Evolutionary conservation across 306 rosid genomes (phyloP), one percentile per base, ranked within the genome.

Genomic region (Luffa acutangula): DNA sequence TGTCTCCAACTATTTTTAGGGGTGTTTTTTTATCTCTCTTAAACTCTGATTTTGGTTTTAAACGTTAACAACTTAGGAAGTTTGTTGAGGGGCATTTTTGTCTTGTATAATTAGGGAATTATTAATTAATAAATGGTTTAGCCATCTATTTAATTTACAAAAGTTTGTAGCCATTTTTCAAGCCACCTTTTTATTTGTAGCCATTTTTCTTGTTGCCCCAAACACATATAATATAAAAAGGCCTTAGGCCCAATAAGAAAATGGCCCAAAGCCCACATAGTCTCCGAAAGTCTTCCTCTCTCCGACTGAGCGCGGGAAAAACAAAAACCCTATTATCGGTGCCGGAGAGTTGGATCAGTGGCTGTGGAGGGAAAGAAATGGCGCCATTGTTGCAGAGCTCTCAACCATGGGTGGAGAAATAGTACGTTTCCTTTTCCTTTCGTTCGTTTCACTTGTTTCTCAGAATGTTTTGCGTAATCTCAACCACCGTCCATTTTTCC

Each of bases 341-440:
- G 78, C 6, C 10, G 59, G 10, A 7, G 64, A 54, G 52, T 33
- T 37, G 79, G 51, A 76, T 59, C 36, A 36, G 65, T 18, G 76
- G 43, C 11, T 7, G 43, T 5, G 7, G 34, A 64, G 39, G 54
- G 6, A 51, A 37, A 37, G 37, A 82, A 78, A 91, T 93, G 93
- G 97, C 96, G 87, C 93, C 97, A 86, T 69, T 87, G 56, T 15
- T 91, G 56, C 97, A 87, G 36, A 87, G 90, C 87, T 85, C 99
- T 71, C 96, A 95, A 80, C 99, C 89, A 57, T 95, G 97, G 97
- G 97, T 93, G 60, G 97, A 95, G 78, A 95, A 93, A 93, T 95
- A 93, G 99, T 94, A 86, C 43, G 57, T 9, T 12, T 21, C 18
- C 25, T 54, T 54, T 77, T 13, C 11, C 7, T 3, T 13, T 34